Base-by-base conservation (phyloP, 257 asterid genomes). In the Leonotis leonurus region DNA sequence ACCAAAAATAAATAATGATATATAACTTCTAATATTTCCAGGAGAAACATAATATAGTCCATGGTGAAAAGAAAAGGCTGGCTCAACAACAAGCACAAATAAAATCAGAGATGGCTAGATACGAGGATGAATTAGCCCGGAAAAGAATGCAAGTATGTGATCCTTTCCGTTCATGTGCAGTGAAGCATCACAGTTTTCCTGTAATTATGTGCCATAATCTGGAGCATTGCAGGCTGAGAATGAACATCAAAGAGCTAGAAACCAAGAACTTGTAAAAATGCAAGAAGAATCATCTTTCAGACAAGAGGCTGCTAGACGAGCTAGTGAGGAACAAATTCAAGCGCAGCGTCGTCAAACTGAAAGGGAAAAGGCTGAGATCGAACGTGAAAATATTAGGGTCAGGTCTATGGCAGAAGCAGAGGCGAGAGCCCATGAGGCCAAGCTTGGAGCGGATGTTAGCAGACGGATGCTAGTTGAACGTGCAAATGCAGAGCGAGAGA, bases 291-390 rank as follows among this genome's bases (percentile, higher is more conserved):
- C 99, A 24, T 37, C 95, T 67, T 74, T 81, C 86, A 83, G 96
- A 72, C 99, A 78, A 76, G 99, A 92, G 76, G 84, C 94, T n/a
- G 81, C 89, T 36, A 85, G 97, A 71, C 76, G 95, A 74, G 99
- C 99, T 29, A 81, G 95, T 20, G 99, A 92, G 74, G 99, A 92
- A 65, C 96, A 92, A 70, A 92, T 92, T 71, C 97, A 92, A 77
- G 88, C 92, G 29, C 99, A 92, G 56, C 95, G 91, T 59, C 89
- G 87, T 53, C 89, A 89, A 67, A 86, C 99, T 46, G 97, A 85
- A 77, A 77, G 80, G 56, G 89, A 85, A 68, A 89, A 78, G 77
- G 96, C 97, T 69, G 87, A 81, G 75, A 83, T 89, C 56, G 96
- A 89, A 46, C 93, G 89, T 56, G 98, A 89, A 74, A 92, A 97